These are phyloP conservation scores for Zygoascus biomembranicola DNA, from an alignment of 805 yeast genomes.

Conservation along the genomic window DNA sequence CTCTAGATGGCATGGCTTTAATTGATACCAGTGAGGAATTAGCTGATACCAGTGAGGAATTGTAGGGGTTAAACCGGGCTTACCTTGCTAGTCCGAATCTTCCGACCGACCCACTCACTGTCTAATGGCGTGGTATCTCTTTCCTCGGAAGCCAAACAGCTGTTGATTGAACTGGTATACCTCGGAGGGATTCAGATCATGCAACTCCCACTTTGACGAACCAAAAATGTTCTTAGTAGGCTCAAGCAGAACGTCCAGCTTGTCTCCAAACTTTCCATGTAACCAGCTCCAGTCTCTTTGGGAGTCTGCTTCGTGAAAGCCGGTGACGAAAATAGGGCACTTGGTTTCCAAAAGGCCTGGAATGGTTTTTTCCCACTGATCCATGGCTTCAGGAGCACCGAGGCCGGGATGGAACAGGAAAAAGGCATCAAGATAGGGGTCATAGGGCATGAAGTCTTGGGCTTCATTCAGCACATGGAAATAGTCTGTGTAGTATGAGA, in stretches of 20 bases:
- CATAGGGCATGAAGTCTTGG: conserved; percentile 95
- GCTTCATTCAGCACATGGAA: conserved; percentile 87
- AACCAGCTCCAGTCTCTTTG: conserved; percentile 67
- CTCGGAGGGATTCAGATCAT: conserved; percentile 87
- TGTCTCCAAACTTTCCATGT: conserved; percentile 53
- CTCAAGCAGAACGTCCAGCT: conserved; percentile 74
- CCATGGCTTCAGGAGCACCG: conserved; percentile 68
- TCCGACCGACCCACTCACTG: not conserved
- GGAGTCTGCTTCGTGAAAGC: conserved; percentile 72
- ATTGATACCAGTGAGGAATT: too few relatives aligned
- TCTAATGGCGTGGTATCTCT: conserved; percentile 81
- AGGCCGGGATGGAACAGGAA: conserved; percentile 95
- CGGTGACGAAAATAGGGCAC: conserved; percentile 86
- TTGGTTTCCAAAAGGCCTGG: conserved; percentile 87
- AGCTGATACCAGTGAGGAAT: too few relatives aligned
- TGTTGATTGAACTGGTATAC: conserved; percentile 87
- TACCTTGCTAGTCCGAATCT: too few relatives aligned
- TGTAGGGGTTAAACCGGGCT: too few relatives aligned
- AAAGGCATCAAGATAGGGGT: conserved; percentile 89
- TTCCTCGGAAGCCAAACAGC: conserved; percentile 89
- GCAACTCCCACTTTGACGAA: conserved; percentile 89
- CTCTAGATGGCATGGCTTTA: too few relatives aligned
- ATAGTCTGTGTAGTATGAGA: conserved; percentile 81
- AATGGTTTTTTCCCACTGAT: conserved; percentile 76
- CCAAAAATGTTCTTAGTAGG: conserved; percentile 66